Evolutionary conservation across 2,329 filamentous ascomycete species (phyloP).

Genomic region (Colletotrichum sp.): DNA sequence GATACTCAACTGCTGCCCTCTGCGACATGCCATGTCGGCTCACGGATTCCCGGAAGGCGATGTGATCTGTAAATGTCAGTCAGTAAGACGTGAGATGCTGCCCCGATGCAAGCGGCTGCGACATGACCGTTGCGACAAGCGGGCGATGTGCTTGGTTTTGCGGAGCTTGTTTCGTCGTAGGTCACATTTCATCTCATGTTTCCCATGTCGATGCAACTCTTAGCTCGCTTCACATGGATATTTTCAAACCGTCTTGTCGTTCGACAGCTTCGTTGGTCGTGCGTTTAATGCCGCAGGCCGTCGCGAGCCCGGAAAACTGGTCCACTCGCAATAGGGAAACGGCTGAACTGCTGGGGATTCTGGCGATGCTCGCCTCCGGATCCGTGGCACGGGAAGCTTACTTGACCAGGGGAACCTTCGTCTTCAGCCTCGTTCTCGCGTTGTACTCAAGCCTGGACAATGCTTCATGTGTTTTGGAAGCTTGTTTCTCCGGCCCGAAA

Average conservation of each 20-base stretch:
- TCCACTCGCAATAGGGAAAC: background rate
- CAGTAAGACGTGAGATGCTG: background rate
- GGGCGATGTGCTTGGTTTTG: background rate
- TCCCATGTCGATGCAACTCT: constrained; percentile 6
- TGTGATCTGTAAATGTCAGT: background rate
- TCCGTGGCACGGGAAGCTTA: constrained; percentile 4
- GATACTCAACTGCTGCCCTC: background rate
- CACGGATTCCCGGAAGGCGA: background rate
- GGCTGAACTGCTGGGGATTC: background rate
- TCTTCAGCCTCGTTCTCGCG: background rate
- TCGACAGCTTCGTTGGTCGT: constrained; percentile 19
- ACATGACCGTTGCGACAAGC: background rate
- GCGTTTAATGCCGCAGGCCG: constrained; percentile 20
- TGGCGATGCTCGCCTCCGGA: background rate
- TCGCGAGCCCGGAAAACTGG: background rate
- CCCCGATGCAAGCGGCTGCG: background rate
- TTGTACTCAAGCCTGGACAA: background rate
- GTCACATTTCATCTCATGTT: constrained; percentile 16
- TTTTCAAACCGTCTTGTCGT: constrained; percentile 19
- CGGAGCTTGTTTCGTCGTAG: constrained; percentile 11
- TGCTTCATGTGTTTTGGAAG: background rate
- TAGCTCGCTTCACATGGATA: constrained; percentile 14
- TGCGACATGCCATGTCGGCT: background rate
- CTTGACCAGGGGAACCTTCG: background rate
- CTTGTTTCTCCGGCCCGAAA: background rate